These are phyloP conservation scores for Stellera chamaejasme DNA, from an alignment of 345 rosid genomes.

Conservation along the genomic window DNA sequence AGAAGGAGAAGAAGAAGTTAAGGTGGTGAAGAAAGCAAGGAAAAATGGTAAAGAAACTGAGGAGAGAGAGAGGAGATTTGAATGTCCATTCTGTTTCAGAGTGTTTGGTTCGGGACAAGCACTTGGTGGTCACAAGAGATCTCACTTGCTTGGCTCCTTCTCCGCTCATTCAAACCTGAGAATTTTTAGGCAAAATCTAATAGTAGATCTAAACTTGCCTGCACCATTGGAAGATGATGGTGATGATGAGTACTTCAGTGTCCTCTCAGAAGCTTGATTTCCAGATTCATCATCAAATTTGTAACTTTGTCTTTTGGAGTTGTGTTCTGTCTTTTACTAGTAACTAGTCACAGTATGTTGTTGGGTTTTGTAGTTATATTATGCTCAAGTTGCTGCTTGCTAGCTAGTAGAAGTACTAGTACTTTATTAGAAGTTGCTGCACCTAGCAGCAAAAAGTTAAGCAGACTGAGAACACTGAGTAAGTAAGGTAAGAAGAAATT, in stretches of 20 bases:
- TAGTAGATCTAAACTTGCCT: constrained; percentile 90
- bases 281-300: neutral
- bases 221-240: constrained; percentile 71
- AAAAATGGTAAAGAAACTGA: constrained; percentile 10
- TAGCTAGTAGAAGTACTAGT: too few species aligned
- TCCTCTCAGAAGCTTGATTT: constrained; percentile 32
- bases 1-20: constrained; percentile 29
- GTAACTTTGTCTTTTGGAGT: neutral
- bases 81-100: constrained; percentile 58
- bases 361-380: too few species aligned
- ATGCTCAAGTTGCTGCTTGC: too few species aligned
- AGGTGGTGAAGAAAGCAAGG: constrained; percentile 5
- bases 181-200: constrained; percentile 26
- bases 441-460: too few species aligned
- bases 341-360: too few species aligned
- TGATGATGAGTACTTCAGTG: constrained; percentile 20
- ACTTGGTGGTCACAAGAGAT: constrained; percentile 77
- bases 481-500: too few species aligned
- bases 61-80: constrained; percentile 25
- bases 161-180: constrained; percentile 16
- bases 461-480: too few species aligned
- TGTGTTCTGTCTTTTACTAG: too few species aligned
- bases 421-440: too few species aligned
- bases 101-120: constrained; percentile 77
- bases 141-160: constrained; percentile 39